Base-by-base conservation (phyloP, 2,329 filamentous ascomycete genomes). In the Aaosphaeria pasadenensis region DNA sequence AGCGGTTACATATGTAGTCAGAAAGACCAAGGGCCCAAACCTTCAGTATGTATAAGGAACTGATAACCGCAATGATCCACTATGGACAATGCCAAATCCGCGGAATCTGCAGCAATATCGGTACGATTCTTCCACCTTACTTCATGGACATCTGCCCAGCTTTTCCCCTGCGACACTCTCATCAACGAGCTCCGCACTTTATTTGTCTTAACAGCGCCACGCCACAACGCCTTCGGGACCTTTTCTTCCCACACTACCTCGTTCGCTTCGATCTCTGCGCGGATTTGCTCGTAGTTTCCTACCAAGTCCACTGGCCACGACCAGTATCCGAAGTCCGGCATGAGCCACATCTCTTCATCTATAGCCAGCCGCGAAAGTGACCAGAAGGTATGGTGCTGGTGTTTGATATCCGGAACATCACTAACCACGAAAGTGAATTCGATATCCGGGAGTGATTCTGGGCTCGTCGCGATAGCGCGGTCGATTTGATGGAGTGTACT, bases 1-100 rank as follows among this genome's bases (percentile, higher is more conserved):
- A 61, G 55, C 17, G 17, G 17, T 24, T 24, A 24, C 17, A 24
- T 24, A 24, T 24, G 17, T 24, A 24, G 17, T 24, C 17, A 24
- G 17, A 24, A 7, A 13, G 30, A 33, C 7, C 40, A 30, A 36
- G 7, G n/a, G 32, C 31, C 2, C 51, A 63, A 71, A 35, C 78
- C 79, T 60, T 81, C 79, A 1, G 76, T 76, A 45, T 82, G 78
- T 5, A 74, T 74, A 30, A 81, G 69, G 54, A 79, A 82, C 69
- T 76, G 77, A 57, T 80, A 82, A 29, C 71, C 69, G 58, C 79
- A 82, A 60, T 80, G 77, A 38, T 81, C 77, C 39, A 77, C 9
- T 9, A 36, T 36, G 17, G 17, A 24, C 17, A 24, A 24, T 9
- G 33, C 33, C n/a, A 36, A 9, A 9, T 9, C 9, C 33, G 33